Evolutionary conservation across 805 yeast species (phyloP).

Genomic region (Priceomyces castillae): DNA sequence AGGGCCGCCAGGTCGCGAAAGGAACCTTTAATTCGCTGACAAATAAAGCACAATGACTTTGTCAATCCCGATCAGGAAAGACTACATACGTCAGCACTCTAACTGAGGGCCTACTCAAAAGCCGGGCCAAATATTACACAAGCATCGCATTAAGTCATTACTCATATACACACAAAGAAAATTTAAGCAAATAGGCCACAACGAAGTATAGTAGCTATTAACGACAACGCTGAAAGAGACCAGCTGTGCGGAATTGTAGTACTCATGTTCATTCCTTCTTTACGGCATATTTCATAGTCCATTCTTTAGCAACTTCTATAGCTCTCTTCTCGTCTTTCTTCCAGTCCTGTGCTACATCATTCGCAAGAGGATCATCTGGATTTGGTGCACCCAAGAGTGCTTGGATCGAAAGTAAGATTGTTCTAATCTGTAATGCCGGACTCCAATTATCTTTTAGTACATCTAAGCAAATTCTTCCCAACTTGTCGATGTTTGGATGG

Average conservation of each 20-base stretch:
- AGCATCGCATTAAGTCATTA: no score
- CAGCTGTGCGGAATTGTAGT: not conserved
- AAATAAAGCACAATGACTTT: no score
- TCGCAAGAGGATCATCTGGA: slow-evolving; percentile 97
- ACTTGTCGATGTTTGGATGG: slow-evolving; percentile 93
- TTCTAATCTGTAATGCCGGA: slow-evolving; percentile 94
- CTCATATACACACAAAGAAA: no score
- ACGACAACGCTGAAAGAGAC: not conserved
- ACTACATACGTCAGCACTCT: no score
- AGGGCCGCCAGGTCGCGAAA: no score
- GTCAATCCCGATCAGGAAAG: no score
- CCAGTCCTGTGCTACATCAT: slow-evolving; percentile 98
- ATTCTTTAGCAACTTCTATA: slow-evolving; percentile 71
- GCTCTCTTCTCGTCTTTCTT: slow-evolving; percentile 80
- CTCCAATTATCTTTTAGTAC: slow-evolving; percentile 96
- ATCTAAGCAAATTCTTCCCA: slow-evolving; percentile 94
- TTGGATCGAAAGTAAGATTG: slow-evolving; percentile 86
- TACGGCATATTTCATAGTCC: slow-evolving; percentile 64
- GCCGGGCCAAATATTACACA: no score
- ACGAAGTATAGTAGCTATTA: no score
- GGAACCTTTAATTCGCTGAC: no score
- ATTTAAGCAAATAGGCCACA: no score
- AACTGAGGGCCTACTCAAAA: no score
- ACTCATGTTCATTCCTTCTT: not conserved
- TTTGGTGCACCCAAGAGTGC: slow-evolving; percentile 94